Evolutionary conservation across 2,329 filamentous ascomycete genomes (phyloP).

Genomic region (Sclerotiophoma versabilis): DNA sequence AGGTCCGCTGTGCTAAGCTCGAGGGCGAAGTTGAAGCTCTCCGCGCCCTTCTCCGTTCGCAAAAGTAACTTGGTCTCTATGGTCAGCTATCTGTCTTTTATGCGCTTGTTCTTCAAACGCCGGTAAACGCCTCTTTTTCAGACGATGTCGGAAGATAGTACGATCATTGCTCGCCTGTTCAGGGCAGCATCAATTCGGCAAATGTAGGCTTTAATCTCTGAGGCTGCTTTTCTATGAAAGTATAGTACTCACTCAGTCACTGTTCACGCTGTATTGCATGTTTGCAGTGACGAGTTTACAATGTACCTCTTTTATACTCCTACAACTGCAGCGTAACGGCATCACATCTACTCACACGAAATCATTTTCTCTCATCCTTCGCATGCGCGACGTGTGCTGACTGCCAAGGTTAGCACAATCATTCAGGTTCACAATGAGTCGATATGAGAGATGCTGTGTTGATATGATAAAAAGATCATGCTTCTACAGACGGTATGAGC

Average conservation of each 20-base stretch:
- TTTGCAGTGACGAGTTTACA: background rate
- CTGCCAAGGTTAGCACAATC: background rate
- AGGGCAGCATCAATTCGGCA: constrained; percentile 40
- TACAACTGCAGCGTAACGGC: too few relatives aligned
- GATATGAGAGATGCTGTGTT: background rate
- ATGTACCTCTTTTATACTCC: background rate
- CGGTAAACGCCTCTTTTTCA: constrained; percentile 25
- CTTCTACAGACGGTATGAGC: background rate
- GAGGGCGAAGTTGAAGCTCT: constrained; percentile 71
- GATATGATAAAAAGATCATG: background rate
- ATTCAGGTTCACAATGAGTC: constrained; percentile 9
- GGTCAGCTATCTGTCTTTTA: constrained; percentile 21
- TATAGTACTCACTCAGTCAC: constrained; percentile 10
- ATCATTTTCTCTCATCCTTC: background rate
- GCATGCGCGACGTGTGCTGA: background rate
- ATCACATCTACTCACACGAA: background rate
- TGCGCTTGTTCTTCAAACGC: constrained; percentile 2
- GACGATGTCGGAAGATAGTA: constrained; percentile 40
- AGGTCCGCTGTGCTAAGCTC: constrained; percentile 66
- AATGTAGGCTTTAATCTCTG: constrained; percentile 37
- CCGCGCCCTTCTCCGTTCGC: constrained; percentile 57
- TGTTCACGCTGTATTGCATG: background rate
- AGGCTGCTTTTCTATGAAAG: constrained; percentile 5
- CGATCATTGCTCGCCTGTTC: constrained; percentile 32
- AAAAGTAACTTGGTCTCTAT: constrained; percentile 29